phyloP scores from a whole-genome alignment of 352 stramenopile genomes.

The Pythium insidiosum region DNA sequence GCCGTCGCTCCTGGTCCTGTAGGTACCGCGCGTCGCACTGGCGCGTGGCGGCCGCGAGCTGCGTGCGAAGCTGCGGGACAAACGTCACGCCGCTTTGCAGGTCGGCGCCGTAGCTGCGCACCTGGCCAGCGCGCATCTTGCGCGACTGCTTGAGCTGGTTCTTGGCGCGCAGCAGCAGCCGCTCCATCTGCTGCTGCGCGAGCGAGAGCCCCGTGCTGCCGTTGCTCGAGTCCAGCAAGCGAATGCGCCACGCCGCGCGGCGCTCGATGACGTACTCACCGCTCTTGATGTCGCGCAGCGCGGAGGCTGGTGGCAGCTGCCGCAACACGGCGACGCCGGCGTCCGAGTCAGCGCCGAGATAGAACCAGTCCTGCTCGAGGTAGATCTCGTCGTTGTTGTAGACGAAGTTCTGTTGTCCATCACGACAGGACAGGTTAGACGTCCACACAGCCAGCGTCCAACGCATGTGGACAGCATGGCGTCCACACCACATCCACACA shows the following conservation, averaged over 20 bases:
- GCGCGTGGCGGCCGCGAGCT: slow-evolving; percentile 36
- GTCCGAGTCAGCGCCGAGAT: slow-evolving; percentile 62
- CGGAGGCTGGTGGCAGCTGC: slow-evolving; percentile 27
- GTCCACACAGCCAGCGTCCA: neutral
- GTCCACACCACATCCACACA: neutral
- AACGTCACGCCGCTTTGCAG: slow-evolving; percentile 44
- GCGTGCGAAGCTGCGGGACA: slow-evolving; percentile 35
- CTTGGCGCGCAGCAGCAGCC: slow-evolving; percentile 59
- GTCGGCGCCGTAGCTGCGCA: slow-evolving; percentile 27
- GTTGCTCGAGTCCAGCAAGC: slow-evolving; percentile 62
- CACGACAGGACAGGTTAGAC: neutral
- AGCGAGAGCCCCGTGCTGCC: slow-evolving; percentile 50
- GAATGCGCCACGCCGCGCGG: slow-evolving; percentile 54
- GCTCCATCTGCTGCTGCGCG: slow-evolving; percentile 77
- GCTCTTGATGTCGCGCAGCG: slow-evolving; percentile 4
- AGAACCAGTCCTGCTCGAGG: slow-evolving; percentile 82
- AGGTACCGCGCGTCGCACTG: slow-evolving; percentile 36
- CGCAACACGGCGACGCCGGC: slow-evolving; percentile 52
- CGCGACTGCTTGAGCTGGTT: slow-evolving; percentile 70
- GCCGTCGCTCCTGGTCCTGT: slow-evolving; percentile 27
- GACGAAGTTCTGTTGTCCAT: slow-evolving; percentile 52
- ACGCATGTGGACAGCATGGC: neutral
- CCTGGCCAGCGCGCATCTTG: slow-evolving; percentile 55
- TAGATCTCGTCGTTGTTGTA: slow-evolving; percentile 83
- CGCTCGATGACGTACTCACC: slow-evolving; percentile 69